These are phyloP conservation scores for Aspergillus tamarii DNA, from an alignment of 2,329 filamentous ascomycete genomes.

Conservation along the genomic window DNA sequence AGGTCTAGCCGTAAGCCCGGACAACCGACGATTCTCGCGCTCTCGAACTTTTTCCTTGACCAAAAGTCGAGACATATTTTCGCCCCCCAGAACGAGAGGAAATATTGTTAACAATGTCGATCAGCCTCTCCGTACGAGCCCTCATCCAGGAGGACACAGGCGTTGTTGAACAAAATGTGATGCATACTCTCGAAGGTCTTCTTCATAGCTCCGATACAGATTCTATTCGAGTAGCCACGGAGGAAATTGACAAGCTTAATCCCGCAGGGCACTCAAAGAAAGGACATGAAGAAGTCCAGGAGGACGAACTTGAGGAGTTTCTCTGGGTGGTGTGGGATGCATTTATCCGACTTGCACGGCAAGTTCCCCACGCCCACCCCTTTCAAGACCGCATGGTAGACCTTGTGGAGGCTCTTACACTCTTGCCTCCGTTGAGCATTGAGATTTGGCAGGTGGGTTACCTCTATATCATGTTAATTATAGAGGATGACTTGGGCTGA, in stretches of 20 bases:
- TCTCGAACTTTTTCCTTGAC: background rate
- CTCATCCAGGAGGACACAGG: background rate
- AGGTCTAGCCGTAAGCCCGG: background rate
- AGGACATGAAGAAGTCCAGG: background rate
- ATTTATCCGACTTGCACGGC: background rate
- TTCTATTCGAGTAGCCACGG: background rate
- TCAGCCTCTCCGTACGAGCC: background rate
- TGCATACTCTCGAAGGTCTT: background rate
- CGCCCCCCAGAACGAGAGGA: background rate
- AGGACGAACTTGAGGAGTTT: background rate
- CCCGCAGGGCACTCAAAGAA: background rate
- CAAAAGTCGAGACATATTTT: background rate
- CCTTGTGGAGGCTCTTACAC: background rate
- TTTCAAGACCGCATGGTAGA: background rate
- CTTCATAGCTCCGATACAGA: background rate
- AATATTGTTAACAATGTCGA: background rate
- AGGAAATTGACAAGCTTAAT: background rate
- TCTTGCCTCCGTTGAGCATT: background rate
- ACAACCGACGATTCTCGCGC: background rate
- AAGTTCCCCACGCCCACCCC: background rate
- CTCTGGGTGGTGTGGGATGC: background rate
- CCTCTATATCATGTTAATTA: background rate
- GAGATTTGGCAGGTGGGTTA: background rate
- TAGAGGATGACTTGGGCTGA: background rate
- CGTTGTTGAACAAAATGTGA: background rate